Evolutionary conservation across 257 asterid genomes (phyloP).

Genomic region (Echium plantagineum): DNA sequence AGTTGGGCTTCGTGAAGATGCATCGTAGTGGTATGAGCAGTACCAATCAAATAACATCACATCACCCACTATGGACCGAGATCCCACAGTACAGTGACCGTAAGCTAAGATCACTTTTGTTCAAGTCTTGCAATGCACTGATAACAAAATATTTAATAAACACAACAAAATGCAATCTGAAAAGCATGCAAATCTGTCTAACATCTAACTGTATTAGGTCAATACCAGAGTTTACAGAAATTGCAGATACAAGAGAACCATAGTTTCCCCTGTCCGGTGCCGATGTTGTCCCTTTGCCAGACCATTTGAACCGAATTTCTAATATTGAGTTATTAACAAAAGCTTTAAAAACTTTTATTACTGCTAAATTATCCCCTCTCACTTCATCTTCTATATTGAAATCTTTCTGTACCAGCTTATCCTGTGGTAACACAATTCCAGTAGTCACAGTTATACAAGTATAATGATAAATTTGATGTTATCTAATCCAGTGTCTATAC

Average conservation of each 20-base stretch:
- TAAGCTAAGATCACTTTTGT: no score
- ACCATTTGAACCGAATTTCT: constrained; percentile 34
- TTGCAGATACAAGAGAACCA: constrained; percentile 55
- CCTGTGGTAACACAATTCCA: background rate
- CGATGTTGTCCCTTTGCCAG: constrained; percentile 45
- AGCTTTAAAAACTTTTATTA: constrained; percentile 12
- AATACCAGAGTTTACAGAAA: constrained; percentile 28
- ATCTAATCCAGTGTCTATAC: background rate
- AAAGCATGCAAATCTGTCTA: background rate
- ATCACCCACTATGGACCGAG: no score
- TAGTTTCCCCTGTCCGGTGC: constrained; percentile 32
- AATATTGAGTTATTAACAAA: constrained; percentile 22
- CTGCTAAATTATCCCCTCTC: constrained; percentile 27
- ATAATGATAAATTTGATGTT: background rate
- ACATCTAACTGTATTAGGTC: background rate
- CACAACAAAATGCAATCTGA: background rate
- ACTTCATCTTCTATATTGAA: constrained; percentile 34
- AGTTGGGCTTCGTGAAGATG: no score
- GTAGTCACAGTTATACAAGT: background rate
- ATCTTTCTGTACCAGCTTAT: constrained; percentile 16
- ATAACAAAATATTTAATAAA: background rate
- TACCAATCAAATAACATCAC: no score
- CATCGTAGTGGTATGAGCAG: no score
- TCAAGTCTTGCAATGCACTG: no score
- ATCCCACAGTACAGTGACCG: no score